Evolutionary conservation across 805 yeast genomes (phyloP), one percentile per base, ranked within the genome.

Genomic region (Starmerella davenportii): DNA sequence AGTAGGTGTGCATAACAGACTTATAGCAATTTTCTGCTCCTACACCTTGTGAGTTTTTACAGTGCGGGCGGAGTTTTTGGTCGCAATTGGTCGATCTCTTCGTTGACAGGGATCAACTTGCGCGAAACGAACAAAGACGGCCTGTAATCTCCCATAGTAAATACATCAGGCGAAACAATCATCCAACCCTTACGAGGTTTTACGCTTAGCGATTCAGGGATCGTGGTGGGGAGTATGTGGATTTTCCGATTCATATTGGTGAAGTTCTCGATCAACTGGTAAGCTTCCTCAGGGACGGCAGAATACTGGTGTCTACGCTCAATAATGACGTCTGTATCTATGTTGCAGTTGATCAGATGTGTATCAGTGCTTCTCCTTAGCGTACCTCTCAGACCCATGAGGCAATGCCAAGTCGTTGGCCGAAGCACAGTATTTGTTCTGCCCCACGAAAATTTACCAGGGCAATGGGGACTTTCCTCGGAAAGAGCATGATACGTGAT

Each of bases 341-440:
- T 72, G 52, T 85, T 85, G 60, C 95, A 87, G 55, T 85, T 92
- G 43, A 85, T 84, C 42, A 85, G 63, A 55, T 80, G 84, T 13
- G 70, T 69, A 58, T 85, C 95, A 0, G 75, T 72, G 2, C 92
- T 72, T 50, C 95, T 68, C 52, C 94, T 66, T 5, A 85, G 87
- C 0, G 95, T 85, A 2, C 95, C 95, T 2, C 93, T 85, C 38
- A 85, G 79, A 49, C 95, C 87, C 95, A 85, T 84, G 79, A 94
- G 79, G 51, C 95, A 85, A 59, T 87, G 95, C 94, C 95, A 85
- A 57, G 79, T 74, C 1, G 52, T 43, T 42, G 75, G 72, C 43
- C 72, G 74, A 39, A 79, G 65, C 20, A 79, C 53, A 1, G 64
- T 48, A 25, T 63, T 63, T 15, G 67, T 70, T 40, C 67, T 30